These are phyloP conservation scores for Oryza meridionalis DNA, from an alignment of 176 grass and related monocot genomes.

Conservation along the genomic window DNA sequence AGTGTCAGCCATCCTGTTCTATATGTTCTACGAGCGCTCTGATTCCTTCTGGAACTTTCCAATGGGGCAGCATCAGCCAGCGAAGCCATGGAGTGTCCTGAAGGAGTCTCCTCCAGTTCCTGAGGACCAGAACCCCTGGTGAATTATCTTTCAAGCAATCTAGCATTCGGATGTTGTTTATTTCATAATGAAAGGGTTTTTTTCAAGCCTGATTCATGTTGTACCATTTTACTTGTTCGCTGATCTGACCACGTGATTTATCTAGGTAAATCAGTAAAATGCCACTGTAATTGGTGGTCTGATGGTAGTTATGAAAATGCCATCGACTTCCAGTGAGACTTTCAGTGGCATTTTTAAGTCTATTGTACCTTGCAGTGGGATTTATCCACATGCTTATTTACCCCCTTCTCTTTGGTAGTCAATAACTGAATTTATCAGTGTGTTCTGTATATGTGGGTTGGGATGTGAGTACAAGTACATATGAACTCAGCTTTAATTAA, in stretches of 20 bases:
- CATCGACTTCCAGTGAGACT: neutral
- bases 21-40: conserved; percentile 58
- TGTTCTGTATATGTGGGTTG: neutral
- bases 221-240: conserved; percentile 21
- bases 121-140: conserved; percentile 61
- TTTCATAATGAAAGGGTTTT: neutral
- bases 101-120: conserved; percentile 50
- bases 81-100: conserved; percentile 58
- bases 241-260: conserved; percentile 31
- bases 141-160: conserved; percentile 24
- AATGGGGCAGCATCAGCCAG: conserved; percentile 46
- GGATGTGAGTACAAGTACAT: neutral
- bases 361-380: neutral
- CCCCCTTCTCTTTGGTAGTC: neutral
- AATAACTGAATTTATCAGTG: neutral
- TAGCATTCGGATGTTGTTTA: neutral
- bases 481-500: neutral
- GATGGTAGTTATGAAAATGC: conserved; percentile 15
- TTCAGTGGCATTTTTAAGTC: neutral
- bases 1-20: conserved; percentile 64
- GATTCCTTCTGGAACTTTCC: conserved; percentile 90
- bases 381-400: neutral
- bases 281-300: conserved; percentile 4
- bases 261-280: neutral
- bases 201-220: conserved; percentile 10